These are phyloP conservation scores for Salvia miltiorrhiza DNA, from an alignment of 257 asterid genomes.

Conservation along the genomic window DNA sequence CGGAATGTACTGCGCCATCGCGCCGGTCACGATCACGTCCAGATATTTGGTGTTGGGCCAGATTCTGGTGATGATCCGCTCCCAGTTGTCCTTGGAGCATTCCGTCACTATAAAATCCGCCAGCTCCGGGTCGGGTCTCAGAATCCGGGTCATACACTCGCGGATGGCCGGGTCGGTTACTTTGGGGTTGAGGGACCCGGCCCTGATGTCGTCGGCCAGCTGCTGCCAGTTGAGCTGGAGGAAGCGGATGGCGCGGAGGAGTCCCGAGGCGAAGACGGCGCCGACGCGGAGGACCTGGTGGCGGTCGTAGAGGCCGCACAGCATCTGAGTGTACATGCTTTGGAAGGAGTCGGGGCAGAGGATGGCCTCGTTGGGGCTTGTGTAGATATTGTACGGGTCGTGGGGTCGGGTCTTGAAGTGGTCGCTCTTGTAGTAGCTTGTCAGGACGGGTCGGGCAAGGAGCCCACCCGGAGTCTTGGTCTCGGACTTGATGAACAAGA, in stretches of 20 bases:
- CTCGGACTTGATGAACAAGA: slow-evolving; percentile 79
- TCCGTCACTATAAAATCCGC: slow-evolving; percentile 55
- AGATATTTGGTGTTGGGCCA: slow-evolving; percentile 92
- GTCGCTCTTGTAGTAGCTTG: slow-evolving; percentile 96
- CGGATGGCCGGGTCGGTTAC: slow-evolving; percentile 52
- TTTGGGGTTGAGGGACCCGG: slow-evolving; percentile 54
- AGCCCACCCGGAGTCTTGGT: slow-evolving; percentile 93
- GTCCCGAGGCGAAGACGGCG: slow-evolving; percentile 95
- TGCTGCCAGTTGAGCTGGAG: slow-evolving; percentile 80
- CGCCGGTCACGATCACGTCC: slow-evolving; percentile 94
- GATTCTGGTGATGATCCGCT: slow-evolving; percentile 68
- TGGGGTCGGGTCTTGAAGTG: slow-evolving; percentile 90
- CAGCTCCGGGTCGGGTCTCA: slow-evolving; percentile 50
- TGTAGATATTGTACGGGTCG: slow-evolving; percentile 94
- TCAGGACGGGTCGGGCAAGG: slow-evolving; percentile 87
- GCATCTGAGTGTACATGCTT: slow-evolving; percentile 97
- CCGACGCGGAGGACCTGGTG: slow-evolving; percentile 89
- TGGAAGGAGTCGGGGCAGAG: slow-evolving; percentile 92
- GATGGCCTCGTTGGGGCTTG: slow-evolving; percentile 91
- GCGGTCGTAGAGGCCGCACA: slow-evolving; percentile 88
- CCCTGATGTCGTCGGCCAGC: slow-evolving; percentile 56
- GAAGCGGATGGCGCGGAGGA: slow-evolving; percentile 94
- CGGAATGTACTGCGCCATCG: slow-evolving; percentile 98
- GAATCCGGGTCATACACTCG: slow-evolving; percentile 40
- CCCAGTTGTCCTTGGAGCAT: slow-evolving; percentile 68